Evolutionary conservation across 805 yeast species (phyloP).

Genomic region (Saccharomycopsis sp.): DNA sequence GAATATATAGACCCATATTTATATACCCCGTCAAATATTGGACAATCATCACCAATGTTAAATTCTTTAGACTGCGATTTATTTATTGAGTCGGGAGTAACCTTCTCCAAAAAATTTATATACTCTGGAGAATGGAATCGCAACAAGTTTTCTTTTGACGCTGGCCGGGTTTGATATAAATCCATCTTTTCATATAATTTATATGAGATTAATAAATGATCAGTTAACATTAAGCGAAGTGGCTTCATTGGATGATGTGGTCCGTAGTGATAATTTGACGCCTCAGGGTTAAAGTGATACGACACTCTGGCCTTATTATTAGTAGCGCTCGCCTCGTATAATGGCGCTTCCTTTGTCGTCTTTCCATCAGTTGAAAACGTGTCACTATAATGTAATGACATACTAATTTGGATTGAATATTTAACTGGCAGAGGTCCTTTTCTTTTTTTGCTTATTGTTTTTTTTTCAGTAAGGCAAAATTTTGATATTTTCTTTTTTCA

Average conservation of each 20-base stretch:
- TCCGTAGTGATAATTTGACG: slow-evolving; percentile 80
- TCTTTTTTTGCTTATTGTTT: no score
- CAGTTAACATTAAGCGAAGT: slow-evolving; percentile 86
- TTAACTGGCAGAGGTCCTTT: no score
- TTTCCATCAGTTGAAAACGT: slow-evolving; percentile 38
- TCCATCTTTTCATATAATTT: slow-evolving; percentile 88
- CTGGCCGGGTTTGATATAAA: slow-evolving; percentile 73
- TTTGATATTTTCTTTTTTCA: no score
- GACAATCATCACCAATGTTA: slow-evolving; percentile 92
- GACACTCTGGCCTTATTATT: slow-evolving; percentile 58
- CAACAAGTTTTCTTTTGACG: slow-evolving; percentile 70
- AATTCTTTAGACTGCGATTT: slow-evolving; percentile 58
- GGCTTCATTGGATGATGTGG: slow-evolving; percentile 98
- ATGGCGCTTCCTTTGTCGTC: slow-evolving; percentile 37
- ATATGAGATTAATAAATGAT: slow-evolving; percentile 80
- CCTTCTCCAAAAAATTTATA: slow-evolving; percentile 63
- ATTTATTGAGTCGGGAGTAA: slow-evolving; percentile 64
- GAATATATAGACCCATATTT: slow-evolving; percentile 85
- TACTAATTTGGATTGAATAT: neutral
- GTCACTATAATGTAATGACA: slow-evolving; percentile 18
- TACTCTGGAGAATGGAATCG: slow-evolving; percentile 88
- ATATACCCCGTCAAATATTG: slow-evolving; percentile 90
- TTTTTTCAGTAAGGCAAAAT: no score
- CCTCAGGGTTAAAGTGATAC: slow-evolving; percentile 81
- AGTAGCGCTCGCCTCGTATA: slow-evolving; percentile 38